A percentile compares a stretch with the other conserved stretches of the same genome.
These are phyloP conservation scores for Spongiforma sp. DNA, from an alignment of 1,284 basidiomycete genomes.

Conservation along the genomic window DNA sequence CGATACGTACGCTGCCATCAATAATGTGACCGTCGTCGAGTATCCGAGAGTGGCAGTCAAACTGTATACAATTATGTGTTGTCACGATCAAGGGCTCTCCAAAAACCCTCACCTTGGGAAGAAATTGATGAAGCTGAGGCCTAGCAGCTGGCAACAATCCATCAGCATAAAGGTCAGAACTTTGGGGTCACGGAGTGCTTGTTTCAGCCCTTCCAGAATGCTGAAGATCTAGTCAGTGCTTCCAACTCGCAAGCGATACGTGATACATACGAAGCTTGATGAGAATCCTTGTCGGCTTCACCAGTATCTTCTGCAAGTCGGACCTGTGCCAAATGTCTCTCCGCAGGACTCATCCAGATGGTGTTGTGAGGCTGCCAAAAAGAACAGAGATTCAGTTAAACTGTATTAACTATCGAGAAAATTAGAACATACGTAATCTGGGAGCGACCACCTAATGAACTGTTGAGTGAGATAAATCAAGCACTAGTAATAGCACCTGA, in stretches of 20 bases:
- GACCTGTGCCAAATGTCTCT: slow-evolving; percentile 2
- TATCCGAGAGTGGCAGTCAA: slow-evolving; percentile 1
- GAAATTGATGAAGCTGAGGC: neutral
- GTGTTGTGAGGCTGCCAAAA: neutral
- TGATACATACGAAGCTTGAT: neutral
- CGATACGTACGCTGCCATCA: neutral
- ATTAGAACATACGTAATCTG: neutral
- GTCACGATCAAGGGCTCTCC: neutral
- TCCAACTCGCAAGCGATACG: neutral
- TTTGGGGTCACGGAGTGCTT: neutral
- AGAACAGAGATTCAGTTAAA: neutral
- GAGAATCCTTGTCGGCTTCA: slow-evolving; percentile 1
- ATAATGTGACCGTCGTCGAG: slow-evolving; percentile 1
- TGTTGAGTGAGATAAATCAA: neutral
- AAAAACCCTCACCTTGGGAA: neutral
- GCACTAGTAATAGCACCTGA: neutral
- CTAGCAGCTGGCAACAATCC: neutral
- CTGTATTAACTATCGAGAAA: neutral
- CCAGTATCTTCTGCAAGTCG: neutral
- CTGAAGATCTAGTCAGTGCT: neutral
- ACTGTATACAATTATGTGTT: neutral
- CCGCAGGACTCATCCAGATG: neutral
- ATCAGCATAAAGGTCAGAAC: neutral
- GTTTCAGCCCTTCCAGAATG: neutral
- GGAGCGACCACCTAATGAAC: neutral